Base-by-base conservation (phyloP, 176 grass and related monocot species). In the Dactylis glomerata region DNA sequence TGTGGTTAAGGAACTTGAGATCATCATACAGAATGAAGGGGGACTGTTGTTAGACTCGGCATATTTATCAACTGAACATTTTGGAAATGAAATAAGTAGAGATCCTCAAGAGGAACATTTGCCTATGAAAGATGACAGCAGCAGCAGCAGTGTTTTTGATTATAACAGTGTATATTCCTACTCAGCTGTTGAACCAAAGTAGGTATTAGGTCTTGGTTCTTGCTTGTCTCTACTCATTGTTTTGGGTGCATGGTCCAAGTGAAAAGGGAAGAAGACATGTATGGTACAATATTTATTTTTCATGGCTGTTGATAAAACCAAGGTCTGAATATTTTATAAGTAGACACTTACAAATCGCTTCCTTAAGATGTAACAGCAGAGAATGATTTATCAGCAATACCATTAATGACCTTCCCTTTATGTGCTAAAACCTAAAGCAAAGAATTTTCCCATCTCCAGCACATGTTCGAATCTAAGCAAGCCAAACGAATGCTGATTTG, bases 1-100 rank as follows among this genome's bases (percentile, higher is more conserved):
- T 44, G 86, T 90, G 58, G 92, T 90, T 17, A 93, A 86, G 79
- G 92, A 93, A 58, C 86, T 93, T 23, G 92, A 93, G 82, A 70
- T 73, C 22, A 90, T 93, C 22, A 72, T 90, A 72, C 88, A 93
- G 75, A 93, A 87, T 75, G 85, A 93, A 41, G 88, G 79, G 61
- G 8, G n/a, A 16, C 42, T 70, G 2, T 78, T 85, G 19, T 68
- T 72, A 40, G 71, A 78, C 22, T 88, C 91, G 28, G 82, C 82
- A 44, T 83, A 75, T 82, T 70, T 82, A 23, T 93, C 88, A 15
- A 11, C 51, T 49, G 55, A 77, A 42, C 78, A 88, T 26, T 90
- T 83, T 70, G 67, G 82, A 65, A 70, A 86, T 36, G 69, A 52
- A 66, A 68, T 33, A 51, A 37, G 22, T 57, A 80, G 73, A 78